These are phyloP conservation scores for Fusarium falciforme DNA, from an alignment of 2,329 filamentous ascomycete genomes.

Conservation along the genomic window DNA sequence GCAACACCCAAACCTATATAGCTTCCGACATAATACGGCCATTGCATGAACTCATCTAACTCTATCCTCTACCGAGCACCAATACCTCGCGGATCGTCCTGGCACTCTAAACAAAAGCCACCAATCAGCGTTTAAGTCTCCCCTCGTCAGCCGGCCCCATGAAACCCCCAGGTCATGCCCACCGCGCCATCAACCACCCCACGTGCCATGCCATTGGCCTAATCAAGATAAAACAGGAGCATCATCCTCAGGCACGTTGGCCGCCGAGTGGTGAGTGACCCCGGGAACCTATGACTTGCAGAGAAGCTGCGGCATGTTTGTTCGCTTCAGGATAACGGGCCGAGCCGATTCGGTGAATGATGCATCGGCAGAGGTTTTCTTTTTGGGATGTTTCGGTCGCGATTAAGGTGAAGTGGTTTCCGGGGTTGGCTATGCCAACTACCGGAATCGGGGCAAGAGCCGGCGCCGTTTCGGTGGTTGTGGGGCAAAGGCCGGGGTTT, in stretches of 20 bases:
- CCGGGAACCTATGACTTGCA: conserved; percentile 4
- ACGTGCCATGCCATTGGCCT: conserved; percentile 34
- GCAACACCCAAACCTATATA: conserved; percentile 5
- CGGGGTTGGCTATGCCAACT: conserved; percentile 16
- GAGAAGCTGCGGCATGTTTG: conserved; percentile 5
- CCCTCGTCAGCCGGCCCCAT: conserved; percentile 23
- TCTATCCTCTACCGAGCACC: conserved; percentile 32
- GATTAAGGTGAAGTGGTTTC: conserved; percentile 8
- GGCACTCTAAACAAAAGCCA: background rate
- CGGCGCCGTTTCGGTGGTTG: conserved; percentile 21
- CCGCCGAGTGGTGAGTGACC: conserved; percentile 22
- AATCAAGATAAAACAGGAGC: conserved; percentile 18
- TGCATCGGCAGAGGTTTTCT: background rate
- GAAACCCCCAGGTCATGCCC: conserved; percentile 29
- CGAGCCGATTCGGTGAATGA: conserved; percentile 16
- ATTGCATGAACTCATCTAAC: conserved; percentile 33
- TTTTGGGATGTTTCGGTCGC: conserved; percentile 17
- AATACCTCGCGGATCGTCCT: conserved; percentile 29
- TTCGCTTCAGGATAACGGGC: conserved; percentile 27
- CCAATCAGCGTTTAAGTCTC: conserved; percentile 29
- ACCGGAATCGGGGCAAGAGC: conserved; percentile 28
- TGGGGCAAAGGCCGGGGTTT: conserved; percentile 12
- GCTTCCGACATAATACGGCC: conserved; percentile 19
- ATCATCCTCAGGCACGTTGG: conserved; percentile 26
- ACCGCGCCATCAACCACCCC: conserved; percentile 25